Percentiles rank a stretch among this genome's conserved stretches.
Conservation (phyloP, 345 rosid genomes). For the Jatropha curcas region DNA sequence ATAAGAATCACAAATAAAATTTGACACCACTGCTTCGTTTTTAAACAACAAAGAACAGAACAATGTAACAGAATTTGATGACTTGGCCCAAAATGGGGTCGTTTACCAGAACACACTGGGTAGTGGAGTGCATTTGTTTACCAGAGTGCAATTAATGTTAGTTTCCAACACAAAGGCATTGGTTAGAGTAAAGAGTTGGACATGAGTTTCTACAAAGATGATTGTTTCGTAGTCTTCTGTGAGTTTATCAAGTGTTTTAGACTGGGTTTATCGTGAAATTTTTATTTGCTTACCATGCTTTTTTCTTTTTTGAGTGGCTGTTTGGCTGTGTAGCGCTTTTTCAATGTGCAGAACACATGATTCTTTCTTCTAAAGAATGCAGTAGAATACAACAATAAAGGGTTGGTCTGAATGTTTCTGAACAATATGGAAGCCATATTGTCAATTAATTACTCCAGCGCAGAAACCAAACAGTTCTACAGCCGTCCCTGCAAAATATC, state of each 20-base stretch:
- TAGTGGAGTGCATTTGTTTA: no score
- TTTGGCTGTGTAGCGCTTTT: conserved; percentile 41
- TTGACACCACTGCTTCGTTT: conserved; percentile 14
- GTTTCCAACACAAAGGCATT: no score
- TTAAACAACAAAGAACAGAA: no score
- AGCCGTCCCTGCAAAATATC: conserved; percentile 34
- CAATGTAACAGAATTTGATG: no score
- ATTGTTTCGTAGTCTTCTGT: conserved; percentile 68
- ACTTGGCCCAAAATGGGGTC: no score
- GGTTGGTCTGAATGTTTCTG: conserved; percentile 52
- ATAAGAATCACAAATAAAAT: conserved; percentile 32
- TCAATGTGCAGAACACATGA: conserved; percentile 45
- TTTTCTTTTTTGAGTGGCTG: conserved; percentile 57
- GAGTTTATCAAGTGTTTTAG: conserved; percentile 51
- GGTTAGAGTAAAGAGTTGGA: conserved; percentile 80
- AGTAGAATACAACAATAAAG: conserved; percentile 44
- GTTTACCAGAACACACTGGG: no score
- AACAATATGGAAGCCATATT: conserved; percentile 67
- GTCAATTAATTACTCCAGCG: conserved; percentile 3
- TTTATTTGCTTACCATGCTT: conserved; percentile 40
- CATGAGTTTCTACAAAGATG: conserved; percentile 95
- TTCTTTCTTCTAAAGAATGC: conserved; percentile 51
- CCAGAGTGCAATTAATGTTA: no score
- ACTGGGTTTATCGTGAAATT: conserved; percentile 43
- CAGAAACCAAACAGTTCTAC: conserved; percentile 12